Percentiles rank a stretch among this genome's conserved stretches.
These are phyloP conservation scores for Agaricus subrufescens DNA, from an alignment of 768 basidiomycete genomes.

Conservation along the genomic window DNA sequence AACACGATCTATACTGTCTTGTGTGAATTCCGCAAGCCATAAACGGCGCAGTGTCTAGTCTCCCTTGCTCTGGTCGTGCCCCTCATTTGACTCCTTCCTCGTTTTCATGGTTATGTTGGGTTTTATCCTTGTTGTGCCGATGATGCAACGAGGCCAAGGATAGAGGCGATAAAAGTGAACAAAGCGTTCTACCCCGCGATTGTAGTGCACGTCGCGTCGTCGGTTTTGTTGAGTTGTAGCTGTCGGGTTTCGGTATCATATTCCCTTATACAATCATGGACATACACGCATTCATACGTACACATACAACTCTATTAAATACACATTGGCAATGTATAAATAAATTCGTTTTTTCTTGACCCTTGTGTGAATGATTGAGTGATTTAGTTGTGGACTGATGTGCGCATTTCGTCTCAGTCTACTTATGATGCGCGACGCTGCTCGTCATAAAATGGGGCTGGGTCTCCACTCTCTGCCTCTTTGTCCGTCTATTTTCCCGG, in stretches of 20 bases:
- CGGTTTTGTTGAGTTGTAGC: conserved; percentile 10
- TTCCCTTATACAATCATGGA: conserved; percentile 24
- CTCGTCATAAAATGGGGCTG: neutral
- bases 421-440: neutral
- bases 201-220: conserved; percentile 44
- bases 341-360: neutral
- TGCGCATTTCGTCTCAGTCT: neutral
- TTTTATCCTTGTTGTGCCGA: conserved; percentile 9
- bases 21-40: conserved; percentile 91
- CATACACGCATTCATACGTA: conserved; percentile 18
- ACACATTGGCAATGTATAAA: conserved; percentile 13
- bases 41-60: conserved; percentile 16
- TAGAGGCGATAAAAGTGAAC: conserved; percentile 17
- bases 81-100: conserved; percentile 15
- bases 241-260: conserved; percentile 11
- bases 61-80: conserved; percentile 15
- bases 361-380: neutral
- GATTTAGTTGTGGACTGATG: neutral
- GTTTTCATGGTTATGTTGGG: conserved; percentile 11
- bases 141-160: conserved; percentile 16
- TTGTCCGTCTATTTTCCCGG: neutral
- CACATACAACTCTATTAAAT: conserved; percentile 23
- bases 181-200: conserved; percentile 21
- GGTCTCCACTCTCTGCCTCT: neutral
- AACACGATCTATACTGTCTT: conserved; percentile 99